Evolutionary conservation across 441 rosid species (phyloP), one percentile per base, ranked within the genome.

Genomic region (Euphorbia schlechtendalii): DNA sequence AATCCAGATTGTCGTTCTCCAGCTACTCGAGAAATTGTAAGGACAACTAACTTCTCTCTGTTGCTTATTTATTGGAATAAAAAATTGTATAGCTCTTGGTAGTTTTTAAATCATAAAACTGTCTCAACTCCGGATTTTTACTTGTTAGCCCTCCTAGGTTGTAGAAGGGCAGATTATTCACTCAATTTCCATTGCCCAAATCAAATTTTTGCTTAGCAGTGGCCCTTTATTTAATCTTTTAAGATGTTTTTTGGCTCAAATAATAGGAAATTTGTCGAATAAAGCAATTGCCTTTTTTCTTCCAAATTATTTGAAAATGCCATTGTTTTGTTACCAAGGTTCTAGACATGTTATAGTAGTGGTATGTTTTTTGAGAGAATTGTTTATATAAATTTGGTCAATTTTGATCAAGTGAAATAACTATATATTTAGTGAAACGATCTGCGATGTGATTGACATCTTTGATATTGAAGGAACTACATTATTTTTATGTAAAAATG

Each of bases 1-100:
- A 80, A 34, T 80, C 86, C 30, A 73, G 93, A 78, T 32, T 85
- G 72, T 72, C 76, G 36, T 90, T 80, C 43, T 70, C 81, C 0
- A 76, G 75, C 79, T 91, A 94, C 79, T 75, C 94, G 2, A 85
- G 99, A 75, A 94, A 94, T 73, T 90, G 96, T 72, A 91, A 94
- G 77, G 96, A 87, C 77, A 94, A 86, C 78, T 94, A 83, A 87
- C 51, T 20, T 3, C 6, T 67, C 32, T 27, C 8, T 28, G 17
- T 66, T n/a, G 14, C 45, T 69, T 62, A 12, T 7, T 28, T 28
- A 62, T 28, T 63, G 38, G 58, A 43, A 54, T 18, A 2, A 27
- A 64, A 38, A 63, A 60, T 60, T 60, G 59, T 56, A 56, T 56
- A 65, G 66, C 63, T 34, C 25, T 18, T 59, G 69, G n/a, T n/a